phyloP scores from a whole-genome alignment of 768 basidiomycete species.

The Lyophyllum decastes region DNA sequence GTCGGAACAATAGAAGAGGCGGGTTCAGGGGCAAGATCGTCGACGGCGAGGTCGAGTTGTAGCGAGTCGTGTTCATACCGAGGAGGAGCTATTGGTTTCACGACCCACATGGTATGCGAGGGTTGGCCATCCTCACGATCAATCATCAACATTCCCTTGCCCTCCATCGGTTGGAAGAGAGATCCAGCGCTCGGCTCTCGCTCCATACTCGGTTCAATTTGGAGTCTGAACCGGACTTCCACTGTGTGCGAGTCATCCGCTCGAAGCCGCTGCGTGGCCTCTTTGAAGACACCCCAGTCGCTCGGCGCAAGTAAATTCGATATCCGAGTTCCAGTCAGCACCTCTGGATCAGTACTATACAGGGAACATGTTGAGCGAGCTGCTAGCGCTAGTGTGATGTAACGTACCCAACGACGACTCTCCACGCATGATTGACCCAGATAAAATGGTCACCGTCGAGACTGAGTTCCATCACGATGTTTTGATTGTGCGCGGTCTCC shows the following conservation, averaged over 20 bases:
- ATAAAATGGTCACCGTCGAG: slow-evolving; percentile 93
- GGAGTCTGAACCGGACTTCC: slow-evolving; percentile 87
- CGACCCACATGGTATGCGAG: slow-evolving; percentile 98
- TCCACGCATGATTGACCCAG: slow-evolving; percentile 97
- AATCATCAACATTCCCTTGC: slow-evolving; percentile 97
- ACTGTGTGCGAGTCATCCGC: slow-evolving; percentile 94
- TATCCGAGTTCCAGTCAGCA: slow-evolving; percentile 76
- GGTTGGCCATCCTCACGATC: slow-evolving; percentile 86
- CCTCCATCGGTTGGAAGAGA: slow-evolving; percentile 89
- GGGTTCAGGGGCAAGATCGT: slow-evolving; percentile 44
- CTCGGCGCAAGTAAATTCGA: slow-evolving; percentile 77
- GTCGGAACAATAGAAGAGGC: slow-evolving; percentile 39
- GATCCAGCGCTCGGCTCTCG: slow-evolving; percentile 53
- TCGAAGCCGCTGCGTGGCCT: slow-evolving; percentile 82
- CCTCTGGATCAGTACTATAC: slow-evolving; percentile 78
- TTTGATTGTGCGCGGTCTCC: slow-evolving; percentile 93
- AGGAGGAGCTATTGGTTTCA: slow-evolving; percentile 77
- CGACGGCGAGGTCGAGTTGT: slow-evolving; percentile 56
- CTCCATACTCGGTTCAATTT: slow-evolving; percentile 64
- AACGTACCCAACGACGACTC: slow-evolving; percentile 84
- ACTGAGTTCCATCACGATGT: slow-evolving; percentile 93
- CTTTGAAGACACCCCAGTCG: slow-evolving; percentile 82
- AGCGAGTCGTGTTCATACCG: slow-evolving; percentile 69
- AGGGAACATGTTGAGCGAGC: slow-evolving; percentile 17
- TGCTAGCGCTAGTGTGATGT: not conserved